These are phyloP conservation scores for Codiaeum variegatum DNA, from an alignment of 441 rosid genomes.

Conservation along the genomic window DNA sequence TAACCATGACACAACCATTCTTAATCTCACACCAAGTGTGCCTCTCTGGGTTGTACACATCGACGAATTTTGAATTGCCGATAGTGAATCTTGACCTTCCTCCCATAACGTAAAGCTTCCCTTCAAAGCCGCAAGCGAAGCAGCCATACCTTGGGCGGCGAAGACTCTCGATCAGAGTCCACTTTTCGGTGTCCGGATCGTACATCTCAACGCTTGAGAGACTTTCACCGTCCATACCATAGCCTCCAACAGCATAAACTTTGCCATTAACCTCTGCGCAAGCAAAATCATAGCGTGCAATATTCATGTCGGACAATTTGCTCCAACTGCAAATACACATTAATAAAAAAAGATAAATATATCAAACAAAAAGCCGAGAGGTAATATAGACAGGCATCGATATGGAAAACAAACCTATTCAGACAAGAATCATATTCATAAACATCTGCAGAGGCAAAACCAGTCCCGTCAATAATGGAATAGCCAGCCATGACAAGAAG, in stretches of 20 bases:
- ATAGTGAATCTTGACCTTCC: slow-evolving; percentile 96
- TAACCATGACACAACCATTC: slow-evolving; percentile 92
- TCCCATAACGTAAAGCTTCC: slow-evolving; percentile 95
- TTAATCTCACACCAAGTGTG: slow-evolving; percentile 76
- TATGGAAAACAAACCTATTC: slow-evolving; percentile 61
- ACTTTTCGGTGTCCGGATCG: slow-evolving; percentile 56
- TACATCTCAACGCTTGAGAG: slow-evolving; percentile 84
- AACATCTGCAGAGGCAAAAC: slow-evolving; percentile 66
- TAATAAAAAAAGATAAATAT: background rate
- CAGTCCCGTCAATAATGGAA: slow-evolving; percentile 46
- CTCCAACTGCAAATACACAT: slow-evolving; percentile 68
- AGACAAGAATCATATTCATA: slow-evolving; percentile 87
- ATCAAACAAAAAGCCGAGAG: background rate
- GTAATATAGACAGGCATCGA: background rate
- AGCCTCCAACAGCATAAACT: slow-evolving; percentile 84
- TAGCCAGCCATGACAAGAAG: slow-evolving; percentile 86
- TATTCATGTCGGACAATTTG: slow-evolving; percentile 67
- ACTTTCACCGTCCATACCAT: slow-evolving; percentile 61
- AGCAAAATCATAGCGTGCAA: slow-evolving; percentile 84
- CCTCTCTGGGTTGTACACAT: slow-evolving; percentile 68
- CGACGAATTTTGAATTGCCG: slow-evolving; percentile 78
- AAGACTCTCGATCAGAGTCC: slow-evolving; percentile 72
- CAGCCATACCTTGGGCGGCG: slow-evolving; percentile 93
- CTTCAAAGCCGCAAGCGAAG: slow-evolving; percentile 73
- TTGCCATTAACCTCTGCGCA: slow-evolving; percentile 80